Conservation (phyloP, 2,329 filamentous ascomycete species). For the Exophiala aquamarina region DNA sequence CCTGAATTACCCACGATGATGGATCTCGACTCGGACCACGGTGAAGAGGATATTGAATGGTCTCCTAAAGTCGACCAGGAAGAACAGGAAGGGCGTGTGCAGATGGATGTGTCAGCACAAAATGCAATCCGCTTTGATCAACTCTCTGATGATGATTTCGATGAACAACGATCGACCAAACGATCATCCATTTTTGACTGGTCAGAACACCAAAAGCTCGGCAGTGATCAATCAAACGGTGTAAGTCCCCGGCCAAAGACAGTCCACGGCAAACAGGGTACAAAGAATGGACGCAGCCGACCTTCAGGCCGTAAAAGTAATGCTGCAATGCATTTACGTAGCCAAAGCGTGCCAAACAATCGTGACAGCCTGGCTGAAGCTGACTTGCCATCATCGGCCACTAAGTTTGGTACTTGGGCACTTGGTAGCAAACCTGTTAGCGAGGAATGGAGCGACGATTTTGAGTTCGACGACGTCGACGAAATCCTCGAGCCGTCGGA, state of each 20-base stretch:
- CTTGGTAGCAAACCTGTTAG: slow-evolving; percentile 65
- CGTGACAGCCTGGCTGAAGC: slow-evolving; percentile 50
- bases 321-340: slow-evolving; percentile 62
- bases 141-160: slow-evolving; percentile 18
- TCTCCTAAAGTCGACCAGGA: slow-evolving; percentile 19
- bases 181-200: slow-evolving; percentile 62
- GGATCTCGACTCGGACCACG: slow-evolving; percentile 10
- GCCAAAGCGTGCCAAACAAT: slow-evolving; percentile 64
- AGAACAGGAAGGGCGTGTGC: not conserved
- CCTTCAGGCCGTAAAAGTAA: slow-evolving; percentile 57
- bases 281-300: slow-evolving; percentile 57
- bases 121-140: slow-evolving; percentile 17
- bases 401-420: slow-evolving; percentile 67
- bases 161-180: slow-evolving; percentile 39
- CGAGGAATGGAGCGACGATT: slow-evolving; percentile 69
- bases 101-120: slow-evolving; percentile 2
- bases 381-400: slow-evolving; percentile 50
- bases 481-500: slow-evolving; percentile 33
- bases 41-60: slow-evolving; percentile 25
- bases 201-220: slow-evolving; percentile 59
- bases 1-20: slow-evolving; percentile 20
- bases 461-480: slow-evolving; percentile 60
- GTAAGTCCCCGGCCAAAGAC: slow-evolving; percentile 60
- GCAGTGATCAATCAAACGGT: slow-evolving; percentile 52
- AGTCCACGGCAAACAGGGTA: slow-evolving; percentile 63